phyloP scores from a whole-genome alignment of 2,329 filamentous ascomycete species.

The Fusarium keratoplasticum region DNA sequence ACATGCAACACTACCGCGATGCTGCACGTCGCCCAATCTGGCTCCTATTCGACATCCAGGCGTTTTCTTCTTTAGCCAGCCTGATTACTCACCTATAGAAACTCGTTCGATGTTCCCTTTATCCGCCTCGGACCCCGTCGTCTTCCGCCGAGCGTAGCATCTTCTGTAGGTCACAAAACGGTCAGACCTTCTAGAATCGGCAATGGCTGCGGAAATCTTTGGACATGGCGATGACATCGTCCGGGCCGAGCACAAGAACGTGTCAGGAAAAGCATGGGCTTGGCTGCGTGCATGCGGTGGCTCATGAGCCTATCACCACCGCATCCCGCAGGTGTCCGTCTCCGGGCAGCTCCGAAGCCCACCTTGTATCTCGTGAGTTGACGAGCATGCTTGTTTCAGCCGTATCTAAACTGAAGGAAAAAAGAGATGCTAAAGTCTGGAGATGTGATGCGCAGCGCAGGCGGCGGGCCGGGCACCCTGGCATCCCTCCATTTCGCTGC shows the following conservation, averaged over 20 bases:
- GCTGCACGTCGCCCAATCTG: constrained; percentile 2
- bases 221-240: constrained; percentile 3
- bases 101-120: background rate
- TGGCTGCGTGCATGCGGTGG: background rate
- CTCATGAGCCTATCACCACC: constrained; percentile 3
- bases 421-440: background rate
- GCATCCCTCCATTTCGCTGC: background rate
- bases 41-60: background rate
- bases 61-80: background rate
- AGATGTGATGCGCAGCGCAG: constrained; percentile 9
- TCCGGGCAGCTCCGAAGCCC: background rate
- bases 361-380: background rate
- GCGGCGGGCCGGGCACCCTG: constrained; percentile 12
- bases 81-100: background rate
- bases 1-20: background rate
- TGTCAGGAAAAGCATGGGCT: constrained; percentile 11
- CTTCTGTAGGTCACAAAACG: constrained; percentile 20
- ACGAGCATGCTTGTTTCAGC: constrained; percentile 12
- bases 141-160: constrained; percentile 23
- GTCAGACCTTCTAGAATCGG: constrained; percentile 19
- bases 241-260: background rate
- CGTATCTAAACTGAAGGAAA: background rate
- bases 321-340: background rate
- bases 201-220: constrained; percentile 12
- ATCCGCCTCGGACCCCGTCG: constrained; percentile 6